Base-by-base conservation (phyloP, 257 asterid genomes). In the Solanum ossicruentum region DNA sequence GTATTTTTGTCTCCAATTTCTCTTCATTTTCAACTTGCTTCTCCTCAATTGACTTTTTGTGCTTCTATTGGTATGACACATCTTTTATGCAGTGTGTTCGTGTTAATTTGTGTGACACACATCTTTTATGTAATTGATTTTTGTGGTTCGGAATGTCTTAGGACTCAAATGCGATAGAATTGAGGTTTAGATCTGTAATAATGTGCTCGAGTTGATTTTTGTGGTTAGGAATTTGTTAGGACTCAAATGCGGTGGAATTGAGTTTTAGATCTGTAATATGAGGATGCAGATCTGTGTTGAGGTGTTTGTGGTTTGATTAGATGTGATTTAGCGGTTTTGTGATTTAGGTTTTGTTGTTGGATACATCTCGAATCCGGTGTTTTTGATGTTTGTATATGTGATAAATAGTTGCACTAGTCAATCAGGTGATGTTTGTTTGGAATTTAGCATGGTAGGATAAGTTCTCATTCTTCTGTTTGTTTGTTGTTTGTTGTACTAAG, bases 271-370 rank as follows among this genome's bases (percentile, higher is more conserved):
- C 12, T 54, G 12, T 0, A 6, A 58, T 20, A n/a, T 58, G 1
- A 12, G 12, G 28, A 20, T 58, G 28, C 66, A 58, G 66, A 58
- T 58, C 66, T 58, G 28, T 58, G 4, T 20, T n/a, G 66, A 58
- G 26, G 65, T 18, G 26, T 20, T 20, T 43, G 28, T 21, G 5
- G 17, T 43, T 15, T 55, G 10, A 18, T 12, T 89, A 79, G 88
- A 86, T 87, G 88, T 86, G 71, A 71, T 28, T 28, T 80, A 81
- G 63, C 47, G 72, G 80, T 71, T 41, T 51, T 67, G 70, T 63
- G 26, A 77, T 23, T 23, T 12, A 77, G 15, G 16, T 75, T 4
- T 16, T 51, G 16, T 26, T 51, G 82, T 7, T 54, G 51, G 2
- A 23, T 77, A 45, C 17, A 77, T 49, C 8, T 26, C 82, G 51